Conservation (phyloP, 2,329 filamentous ascomycete genomes). For the Ophiostoma sp. region DNA sequence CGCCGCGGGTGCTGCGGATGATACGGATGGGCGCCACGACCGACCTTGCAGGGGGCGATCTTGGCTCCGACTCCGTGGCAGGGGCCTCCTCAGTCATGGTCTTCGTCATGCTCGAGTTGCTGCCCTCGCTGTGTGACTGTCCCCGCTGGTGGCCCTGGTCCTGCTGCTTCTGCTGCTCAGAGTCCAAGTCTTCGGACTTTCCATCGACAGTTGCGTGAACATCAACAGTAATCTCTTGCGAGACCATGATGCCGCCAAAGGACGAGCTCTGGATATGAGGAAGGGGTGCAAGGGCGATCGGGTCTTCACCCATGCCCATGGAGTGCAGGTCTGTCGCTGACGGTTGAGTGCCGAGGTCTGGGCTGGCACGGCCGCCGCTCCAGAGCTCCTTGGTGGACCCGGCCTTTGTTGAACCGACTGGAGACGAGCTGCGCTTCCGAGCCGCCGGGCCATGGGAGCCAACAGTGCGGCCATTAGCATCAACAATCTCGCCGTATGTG, state of each 20-base stretch:
- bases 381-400: conserved; percentile 24
- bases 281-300: neutral
- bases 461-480: neutral
- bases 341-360: conserved; percentile 14
- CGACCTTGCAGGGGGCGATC: conserved; percentile 1
- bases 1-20: conserved; percentile 18
- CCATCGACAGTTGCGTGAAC: conserved; percentile 19
- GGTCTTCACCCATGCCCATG: neutral
- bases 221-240: conserved; percentile 23
- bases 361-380: conserved; percentile 15
- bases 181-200: neutral
- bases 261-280: neutral
- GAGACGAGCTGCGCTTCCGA: conserved; percentile 18
- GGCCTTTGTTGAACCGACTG: conserved; percentile 17
- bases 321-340: conserved; percentile 10
- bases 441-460: neutral
- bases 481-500: neutral
- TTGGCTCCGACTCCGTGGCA: neutral
- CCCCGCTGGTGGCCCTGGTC: neutral
- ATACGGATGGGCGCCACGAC: conserved; percentile 17
- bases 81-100: neutral
- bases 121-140: neutral
- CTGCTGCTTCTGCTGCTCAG: neutral
- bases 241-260: conserved; percentile 26
- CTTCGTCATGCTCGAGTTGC: neutral